Evolutionary conservation across 2,329 filamentous ascomycete species (phyloP).

Genomic region (Trichoderma hamatum): DNA sequence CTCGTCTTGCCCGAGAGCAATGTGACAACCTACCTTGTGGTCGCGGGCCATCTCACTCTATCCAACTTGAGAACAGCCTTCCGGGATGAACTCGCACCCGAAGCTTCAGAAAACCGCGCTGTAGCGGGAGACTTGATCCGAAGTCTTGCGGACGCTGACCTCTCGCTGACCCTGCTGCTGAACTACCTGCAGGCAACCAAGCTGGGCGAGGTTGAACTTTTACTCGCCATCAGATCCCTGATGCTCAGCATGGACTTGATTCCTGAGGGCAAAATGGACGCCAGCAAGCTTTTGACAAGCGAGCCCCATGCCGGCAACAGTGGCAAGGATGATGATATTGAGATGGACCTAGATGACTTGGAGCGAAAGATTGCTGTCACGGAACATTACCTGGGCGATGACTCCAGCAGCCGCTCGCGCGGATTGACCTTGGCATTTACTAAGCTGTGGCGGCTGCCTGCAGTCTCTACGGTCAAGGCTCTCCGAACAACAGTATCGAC

Average conservation of each 20-base stretch:
- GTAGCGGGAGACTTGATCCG: slow-evolving; percentile 64
- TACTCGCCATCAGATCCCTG: slow-evolving; percentile 66
- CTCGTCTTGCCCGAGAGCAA: slow-evolving; percentile 55
- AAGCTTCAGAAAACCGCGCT: slow-evolving; percentile 49
- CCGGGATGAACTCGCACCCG: slow-evolving; percentile 50
- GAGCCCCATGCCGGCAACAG: slow-evolving; percentile 36
- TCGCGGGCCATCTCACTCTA: slow-evolving; percentile 62
- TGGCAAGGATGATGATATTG: slow-evolving; percentile 42
- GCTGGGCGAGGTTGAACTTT: slow-evolving; percentile 66
- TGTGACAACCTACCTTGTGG: slow-evolving; percentile 60
- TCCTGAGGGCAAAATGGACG: slow-evolving; percentile 44
- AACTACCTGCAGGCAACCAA: slow-evolving; percentile 67
- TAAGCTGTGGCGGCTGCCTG: slow-evolving; percentile 69
- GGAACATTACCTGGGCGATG: slow-evolving; percentile 67
- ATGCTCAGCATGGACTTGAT: slow-evolving; percentile 70
- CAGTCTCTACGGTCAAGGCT: slow-evolving; percentile 60
- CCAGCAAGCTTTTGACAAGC: slow-evolving; percentile 39
- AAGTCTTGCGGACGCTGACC: slow-evolving; percentile 66
- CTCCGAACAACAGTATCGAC: slow-evolving; percentile 66
- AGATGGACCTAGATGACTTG: slow-evolving; percentile 61
- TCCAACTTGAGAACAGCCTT: slow-evolving; percentile 63
- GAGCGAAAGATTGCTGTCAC: slow-evolving; percentile 69
- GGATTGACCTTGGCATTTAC: slow-evolving; percentile 69
- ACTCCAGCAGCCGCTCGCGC: slow-evolving; percentile 63
- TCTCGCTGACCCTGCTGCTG: slow-evolving; percentile 67